Evolutionary conservation across 768 basidiomycete genomes (phyloP), one percentile per base, ranked within the genome.

Genomic region (Saitozyma podzolica): DNA sequence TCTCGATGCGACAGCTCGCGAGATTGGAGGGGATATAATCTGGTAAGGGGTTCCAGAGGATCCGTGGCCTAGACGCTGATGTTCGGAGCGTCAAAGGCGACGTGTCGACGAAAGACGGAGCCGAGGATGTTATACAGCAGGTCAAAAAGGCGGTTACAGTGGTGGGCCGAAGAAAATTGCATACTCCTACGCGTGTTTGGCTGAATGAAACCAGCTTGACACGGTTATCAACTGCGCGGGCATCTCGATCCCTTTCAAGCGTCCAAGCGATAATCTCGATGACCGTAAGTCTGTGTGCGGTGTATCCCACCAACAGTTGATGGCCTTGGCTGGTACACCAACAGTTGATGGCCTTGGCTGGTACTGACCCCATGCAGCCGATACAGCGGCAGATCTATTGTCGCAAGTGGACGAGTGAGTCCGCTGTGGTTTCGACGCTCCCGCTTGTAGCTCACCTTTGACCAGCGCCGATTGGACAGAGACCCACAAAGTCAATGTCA

Each of bases 151-250:
- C 62, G 63, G 50, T 39, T 48, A 10, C 42, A 37, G 7, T 58
- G 61, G 17, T 20, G 56, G 20, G 10, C 11, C 29, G 29, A 29
- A 29, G 49, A 4, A 50, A 50, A 10, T 14, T 9, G 17, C 29
- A 17, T 2, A 1, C 49, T 10, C 9, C 7, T 6, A 50, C 29
- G 9, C 17, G 0, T 50, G 29, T 50, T 10, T 11, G 17, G 49
- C 29, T 29, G 29, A 29, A 29, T 2, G 17, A 9, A 14, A 42
- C 40, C 47, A 63, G 58, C 16, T 69, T 14, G 73, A 72, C 49
- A 66, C 63, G 13, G 43, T 75, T 37, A 56, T 75, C 60, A 72
- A 75, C 48, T 68, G 68, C 56, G 70, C 73, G 1, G 73, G 73
- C 0, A 62, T 75, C 10, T 29, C 29, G 29, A 61, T 56, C 4